A percentile compares a stretch with the other conserved stretches of the same genome.
phyloP scores from a whole-genome alignment of 106 monocot genomes.

The Dioscorea alata region DNA sequence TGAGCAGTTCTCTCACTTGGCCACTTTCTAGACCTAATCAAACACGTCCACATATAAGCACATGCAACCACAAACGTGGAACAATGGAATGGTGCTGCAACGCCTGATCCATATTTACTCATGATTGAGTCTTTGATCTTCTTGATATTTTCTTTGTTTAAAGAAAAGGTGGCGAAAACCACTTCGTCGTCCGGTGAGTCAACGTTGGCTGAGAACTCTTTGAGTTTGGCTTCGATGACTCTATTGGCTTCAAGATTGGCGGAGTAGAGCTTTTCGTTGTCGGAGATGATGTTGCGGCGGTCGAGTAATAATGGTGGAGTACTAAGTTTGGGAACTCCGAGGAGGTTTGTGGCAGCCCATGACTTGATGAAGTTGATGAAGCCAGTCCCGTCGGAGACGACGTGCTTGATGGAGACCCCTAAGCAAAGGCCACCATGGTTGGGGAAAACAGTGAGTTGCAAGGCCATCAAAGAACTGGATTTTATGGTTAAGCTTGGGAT shows the following conservation, averaged over 20 bases:
- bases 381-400: no score
- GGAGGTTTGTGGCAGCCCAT: no score
- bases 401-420: no score
- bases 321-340: no score
- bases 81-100: neutral
- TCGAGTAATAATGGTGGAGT: no score
- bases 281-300: neutral
- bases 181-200: neutral
- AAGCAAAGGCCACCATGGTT: conserved; percentile 1
- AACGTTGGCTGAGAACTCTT: neutral
- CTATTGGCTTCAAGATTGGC: neutral
- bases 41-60: conserved; percentile 25
- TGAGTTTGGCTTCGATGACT: neutral
- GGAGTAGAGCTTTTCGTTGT: neutral
- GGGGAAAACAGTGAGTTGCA: conserved; percentile 17
- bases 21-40: neutral
- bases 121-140: neutral
- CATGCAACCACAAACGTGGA: conserved; percentile 23
- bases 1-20: neutral
- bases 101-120: neutral
- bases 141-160: neutral
- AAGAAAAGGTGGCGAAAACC: neutral
- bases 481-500: neutral
- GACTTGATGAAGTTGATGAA: no score
- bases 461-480: neutral